These are phyloP conservation scores for Prunus mira DNA, from an alignment of 306 rosid species.

Conservation along the genomic window DNA sequence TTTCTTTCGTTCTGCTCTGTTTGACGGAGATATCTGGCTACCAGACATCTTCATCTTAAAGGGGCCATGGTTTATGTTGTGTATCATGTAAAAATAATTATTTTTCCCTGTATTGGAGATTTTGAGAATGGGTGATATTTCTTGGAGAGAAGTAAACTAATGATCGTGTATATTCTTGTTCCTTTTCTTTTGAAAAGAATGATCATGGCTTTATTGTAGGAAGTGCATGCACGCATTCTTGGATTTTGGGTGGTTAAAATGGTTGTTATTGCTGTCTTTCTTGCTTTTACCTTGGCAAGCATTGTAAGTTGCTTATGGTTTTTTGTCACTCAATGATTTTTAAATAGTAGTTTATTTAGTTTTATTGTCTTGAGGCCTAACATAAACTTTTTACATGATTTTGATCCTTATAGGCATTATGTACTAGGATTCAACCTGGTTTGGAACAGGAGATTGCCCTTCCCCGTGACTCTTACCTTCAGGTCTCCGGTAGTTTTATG, in stretches of 20 bases:
- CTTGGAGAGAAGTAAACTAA: neutral
- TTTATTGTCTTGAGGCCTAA: neutral
- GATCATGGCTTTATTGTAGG: slow-evolving; percentile 45
- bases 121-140: neutral
- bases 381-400: slow-evolving; percentile 11
- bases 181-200: neutral
- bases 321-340: neutral
- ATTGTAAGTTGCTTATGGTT: slow-evolving; percentile 64
- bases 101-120: neutral
- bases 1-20: neutral
- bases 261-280: slow-evolving; percentile 61
- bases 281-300: slow-evolving; percentile 77
- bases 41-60: neutral
- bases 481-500: slow-evolving; percentile 46
- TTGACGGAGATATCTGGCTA: neutral
- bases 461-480: slow-evolving; percentile 97
- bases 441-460: slow-evolving; percentile 96
- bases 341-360: neutral
- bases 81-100: neutral
- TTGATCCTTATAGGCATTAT: slow-evolving; percentile 59
- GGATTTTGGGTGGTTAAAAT: slow-evolving; percentile 84
- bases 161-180: slow-evolving; percentile 14
- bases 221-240: slow-evolving; percentile 86
- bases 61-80: neutral
- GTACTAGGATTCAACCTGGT: slow-evolving; percentile 81